Evolutionary conservation across 1,139 yeast genomes (phyloP).

Genomic region (Candida albicans): DNA sequence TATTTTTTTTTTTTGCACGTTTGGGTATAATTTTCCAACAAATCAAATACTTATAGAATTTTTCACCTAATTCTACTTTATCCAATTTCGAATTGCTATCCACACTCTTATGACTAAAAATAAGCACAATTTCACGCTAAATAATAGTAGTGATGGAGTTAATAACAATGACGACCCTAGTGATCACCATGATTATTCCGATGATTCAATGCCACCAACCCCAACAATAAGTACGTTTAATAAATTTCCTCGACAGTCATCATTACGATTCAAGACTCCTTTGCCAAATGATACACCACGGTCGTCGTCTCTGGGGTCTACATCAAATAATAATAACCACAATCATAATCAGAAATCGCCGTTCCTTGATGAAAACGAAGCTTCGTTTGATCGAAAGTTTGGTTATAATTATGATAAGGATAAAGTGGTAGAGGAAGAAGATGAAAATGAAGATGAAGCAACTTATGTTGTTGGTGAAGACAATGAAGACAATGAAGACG

Average conservation of each 20-base stretch:
- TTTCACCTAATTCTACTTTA: no score
- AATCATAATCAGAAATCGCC: conserved; percentile 13
- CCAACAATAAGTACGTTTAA: conserved; percentile 6
- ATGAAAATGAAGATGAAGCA: conserved; percentile 15
- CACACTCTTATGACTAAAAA: not conserved
- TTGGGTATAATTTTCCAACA: no score
- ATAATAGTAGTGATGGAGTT: not conserved
- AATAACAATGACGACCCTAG: not conserved
- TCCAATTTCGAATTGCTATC: no score
- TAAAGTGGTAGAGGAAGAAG: conserved; percentile 1
- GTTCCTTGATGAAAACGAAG: conserved; percentile 13
- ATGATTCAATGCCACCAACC: conserved; percentile 15
- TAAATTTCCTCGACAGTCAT: conserved; percentile 15
- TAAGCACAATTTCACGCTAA: not conserved
- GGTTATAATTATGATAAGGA: no score
- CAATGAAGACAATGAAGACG: conserved; percentile 14
- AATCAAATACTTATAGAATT: no score
- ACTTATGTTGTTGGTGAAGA: not conserved
- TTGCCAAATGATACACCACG: conserved; percentile 18
- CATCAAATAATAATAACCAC: not conserved
- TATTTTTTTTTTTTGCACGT: no score
- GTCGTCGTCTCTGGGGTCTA: conserved; percentile 6
- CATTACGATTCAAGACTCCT: conserved; percentile 24
- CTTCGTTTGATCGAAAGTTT: conserved; percentile 1
- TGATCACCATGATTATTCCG: conserved; percentile 8